Percentiles rank a stretch among this genome's conserved stretches.
Conservation (phyloP, 2,329 filamentous ascomycete genomes). For the Zymoseptoria crescenta region DNA sequence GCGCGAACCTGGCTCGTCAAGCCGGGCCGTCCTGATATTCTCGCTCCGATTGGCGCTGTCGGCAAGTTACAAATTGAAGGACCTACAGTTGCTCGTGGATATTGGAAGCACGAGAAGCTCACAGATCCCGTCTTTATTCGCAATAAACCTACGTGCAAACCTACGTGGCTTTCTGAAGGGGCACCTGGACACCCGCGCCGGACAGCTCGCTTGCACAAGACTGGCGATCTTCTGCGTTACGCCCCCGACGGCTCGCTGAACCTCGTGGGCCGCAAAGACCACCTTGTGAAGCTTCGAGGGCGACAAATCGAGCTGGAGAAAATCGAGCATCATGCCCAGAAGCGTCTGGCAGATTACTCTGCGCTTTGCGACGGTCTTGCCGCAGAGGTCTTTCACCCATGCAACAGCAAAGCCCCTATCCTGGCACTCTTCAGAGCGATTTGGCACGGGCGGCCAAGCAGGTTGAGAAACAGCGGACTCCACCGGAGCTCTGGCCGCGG, state of each 20-base stretch:
- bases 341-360: background rate
- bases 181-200: constrained; percentile 27
- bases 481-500: background rate
- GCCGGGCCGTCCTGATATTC: constrained; percentile 19
- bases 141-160: constrained; percentile 11
- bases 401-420: background rate
- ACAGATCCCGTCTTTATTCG: constrained; percentile 28
- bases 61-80: constrained; percentile 43
- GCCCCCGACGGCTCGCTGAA: constrained; percentile 45
- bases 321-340: constrained; percentile 32
- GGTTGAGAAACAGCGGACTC: no score
- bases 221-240: constrained; percentile 52
- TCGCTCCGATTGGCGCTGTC: constrained; percentile 37
- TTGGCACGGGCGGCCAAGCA: no score
- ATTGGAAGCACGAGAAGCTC: constrained; percentile 29
- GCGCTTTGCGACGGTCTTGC: background rate
- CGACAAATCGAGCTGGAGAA: constrained; percentile 54
- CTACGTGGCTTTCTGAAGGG: constrained; percentile 16
- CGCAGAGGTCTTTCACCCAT: background rate
- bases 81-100: constrained; percentile 38
- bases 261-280: constrained; percentile 50
- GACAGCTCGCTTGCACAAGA: constrained; percentile 47
- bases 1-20: constrained; percentile 25
- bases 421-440: background rate
- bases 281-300: constrained; percentile 55